Evolutionary conservation across 2,329 filamentous ascomycete genomes (phyloP).

Genomic region (Shiraia bambusicola): DNA sequence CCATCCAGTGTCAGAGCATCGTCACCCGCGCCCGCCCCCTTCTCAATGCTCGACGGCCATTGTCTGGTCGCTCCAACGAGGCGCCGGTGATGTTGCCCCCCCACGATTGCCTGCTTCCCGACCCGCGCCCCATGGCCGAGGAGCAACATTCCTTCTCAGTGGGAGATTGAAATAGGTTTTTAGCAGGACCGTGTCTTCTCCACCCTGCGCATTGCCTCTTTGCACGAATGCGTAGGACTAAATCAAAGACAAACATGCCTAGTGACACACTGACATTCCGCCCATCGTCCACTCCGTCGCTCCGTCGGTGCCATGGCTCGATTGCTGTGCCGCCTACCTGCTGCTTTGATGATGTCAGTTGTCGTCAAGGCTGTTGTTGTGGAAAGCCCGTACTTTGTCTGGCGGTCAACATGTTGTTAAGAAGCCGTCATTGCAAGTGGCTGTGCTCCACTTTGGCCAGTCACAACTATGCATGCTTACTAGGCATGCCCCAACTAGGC

Average conservation of each 20-base stretch:
- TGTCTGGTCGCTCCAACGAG: slow-evolving; percentile 17
- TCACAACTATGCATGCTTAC: too few species aligned
- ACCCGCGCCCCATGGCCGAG: slow-evolving; percentile 48
- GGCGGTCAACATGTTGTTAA: slow-evolving; percentile 5
- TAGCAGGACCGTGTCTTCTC: slow-evolving; percentile 57
- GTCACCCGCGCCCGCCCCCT: background rate
- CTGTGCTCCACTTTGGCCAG: too few species aligned
- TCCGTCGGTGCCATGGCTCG: background rate
- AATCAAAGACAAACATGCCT: slow-evolving; percentile 50
- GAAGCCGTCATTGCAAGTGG: background rate
- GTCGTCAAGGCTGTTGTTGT: background rate
- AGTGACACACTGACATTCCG: background rate
- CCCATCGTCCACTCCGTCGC: background rate
- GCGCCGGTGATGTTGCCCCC: slow-evolving; percentile 12
- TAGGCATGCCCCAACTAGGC: too few species aligned
- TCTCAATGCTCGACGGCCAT: slow-evolving; percentile 14
- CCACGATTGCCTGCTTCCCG: slow-evolving; percentile 56
- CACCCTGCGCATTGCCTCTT: slow-evolving; percentile 50
- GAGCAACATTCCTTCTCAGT: slow-evolving; percentile 54
- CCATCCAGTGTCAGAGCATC: too few species aligned
- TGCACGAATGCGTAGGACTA: slow-evolving; percentile 50
- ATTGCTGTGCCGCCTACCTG: background rate
- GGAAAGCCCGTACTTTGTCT: background rate
- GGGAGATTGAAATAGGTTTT: slow-evolving; percentile 54
- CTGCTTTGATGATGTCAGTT: slow-evolving; percentile 3